Evolutionary conservation across 139 green algal genomes (phyloP), one percentile per base, ranked within the genome.

Genomic region (Gonium pectorale): DNA sequence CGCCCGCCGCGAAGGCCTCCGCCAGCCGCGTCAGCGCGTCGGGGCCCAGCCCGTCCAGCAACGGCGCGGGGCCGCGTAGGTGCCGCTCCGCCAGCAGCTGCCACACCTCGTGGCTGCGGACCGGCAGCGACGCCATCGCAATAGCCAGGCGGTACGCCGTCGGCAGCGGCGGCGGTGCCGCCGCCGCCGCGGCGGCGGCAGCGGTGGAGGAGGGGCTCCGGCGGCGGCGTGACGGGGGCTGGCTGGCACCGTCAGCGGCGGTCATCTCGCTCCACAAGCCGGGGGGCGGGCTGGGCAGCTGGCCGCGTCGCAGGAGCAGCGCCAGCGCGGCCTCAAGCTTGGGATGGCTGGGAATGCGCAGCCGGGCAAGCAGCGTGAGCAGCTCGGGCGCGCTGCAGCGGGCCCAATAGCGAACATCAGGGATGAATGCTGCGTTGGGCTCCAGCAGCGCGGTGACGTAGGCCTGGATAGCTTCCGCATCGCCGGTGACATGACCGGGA

Each of bases 81-180:
- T 81, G 73, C 17, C 73, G 73, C 49, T 80, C 72, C 24, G 75
- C 59, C 56, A 82, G 75, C 60, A 62, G 59, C 40, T 62, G 75
- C 75, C 75, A 82, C 2, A 59, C 75, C 40, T 82, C 75, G 75
- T 82, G 75, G 75, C 59, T 82, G 33, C 0, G 15, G 26, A 82
- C 75, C 7, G 31, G 75, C 15, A 72, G 41, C 9, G 56, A 33
- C 7, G 59, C 40, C 75, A 82, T 82, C 0, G 75, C 75, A 40
- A 29, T 11, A 19, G 40, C 40, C 60, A 81, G 38, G 2, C 73
- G 73, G 38, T 59, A 69, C 19, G 73, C 54, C 31, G 46, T 79
- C 46, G 70, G 70, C n/a, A 49, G 70, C 4, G 54, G 73, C 27
- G 56, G 54, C 68, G 24, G 26, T 1, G 27, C 6, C n/a, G 64